Conservation (phyloP, 2,329 filamentous ascomycete species). For the Colletotrichum tanaceti region DNA sequence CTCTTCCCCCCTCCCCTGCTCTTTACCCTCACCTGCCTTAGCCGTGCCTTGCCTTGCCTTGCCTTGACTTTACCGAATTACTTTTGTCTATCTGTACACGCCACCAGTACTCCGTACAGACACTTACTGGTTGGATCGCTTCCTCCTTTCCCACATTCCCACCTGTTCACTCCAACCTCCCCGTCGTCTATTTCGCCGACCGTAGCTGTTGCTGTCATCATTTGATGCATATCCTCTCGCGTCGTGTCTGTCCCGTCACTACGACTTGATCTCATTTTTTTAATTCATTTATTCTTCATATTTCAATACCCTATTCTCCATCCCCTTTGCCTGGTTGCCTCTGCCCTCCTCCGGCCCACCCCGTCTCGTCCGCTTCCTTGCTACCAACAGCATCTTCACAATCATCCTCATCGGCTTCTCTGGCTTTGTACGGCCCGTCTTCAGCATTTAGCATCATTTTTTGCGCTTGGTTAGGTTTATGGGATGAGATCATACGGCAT, state of each 20-base stretch:
- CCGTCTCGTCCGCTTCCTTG: constrained; percentile 20
- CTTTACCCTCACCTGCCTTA: constrained; percentile 16
- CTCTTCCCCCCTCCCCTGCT: constrained; percentile 8
- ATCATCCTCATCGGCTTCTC: constrained; percentile 2
- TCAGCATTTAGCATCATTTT: constrained; percentile 31
- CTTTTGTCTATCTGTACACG: not conserved
- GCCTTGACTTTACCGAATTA: constrained; percentile 8
- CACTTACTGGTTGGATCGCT: constrained; percentile 35
- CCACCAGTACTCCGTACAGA: not conserved
- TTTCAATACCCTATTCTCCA: constrained; percentile 31
- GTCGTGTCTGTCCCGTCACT: constrained; percentile 29
- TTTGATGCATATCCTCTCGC: constrained; percentile 34
- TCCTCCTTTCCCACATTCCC: constrained; percentile 41
- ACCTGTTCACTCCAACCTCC: constrained; percentile 38
- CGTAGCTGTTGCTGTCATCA: constrained; percentile 38
- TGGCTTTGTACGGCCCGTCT: constrained; percentile 11
- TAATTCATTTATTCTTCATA: constrained; percentile 35
- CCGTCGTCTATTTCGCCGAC: constrained; percentile 37
- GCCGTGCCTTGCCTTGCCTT: constrained; percentile 11
- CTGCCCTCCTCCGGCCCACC: not conserved
- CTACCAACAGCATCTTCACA: not conserved
- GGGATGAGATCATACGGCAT: constrained; percentile 37
- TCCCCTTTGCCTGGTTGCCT: constrained; percentile 11
- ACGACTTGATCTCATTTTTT: constrained; percentile 25
- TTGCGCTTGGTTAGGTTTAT: constrained; percentile 35